These are phyloP conservation scores for Trichoderma hamatum DNA, from an alignment of 2,329 filamentous ascomycete species.

Conservation along the genomic window DNA sequence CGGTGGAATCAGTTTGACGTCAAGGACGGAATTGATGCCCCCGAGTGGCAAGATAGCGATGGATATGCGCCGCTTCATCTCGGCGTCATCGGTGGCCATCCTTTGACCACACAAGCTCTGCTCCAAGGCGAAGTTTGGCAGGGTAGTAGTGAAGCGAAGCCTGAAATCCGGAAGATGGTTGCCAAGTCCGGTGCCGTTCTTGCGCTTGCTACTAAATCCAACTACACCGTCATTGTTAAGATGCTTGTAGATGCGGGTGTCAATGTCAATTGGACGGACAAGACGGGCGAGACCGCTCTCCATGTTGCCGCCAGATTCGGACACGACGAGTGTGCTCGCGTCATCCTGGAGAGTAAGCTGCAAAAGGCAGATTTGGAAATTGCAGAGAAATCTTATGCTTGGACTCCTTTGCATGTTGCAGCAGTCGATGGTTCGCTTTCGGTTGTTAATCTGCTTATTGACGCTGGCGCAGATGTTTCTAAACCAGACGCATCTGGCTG, in stretches of 20 bases:
- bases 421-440: conserved; percentile 82
- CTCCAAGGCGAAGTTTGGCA: conserved; percentile 80
- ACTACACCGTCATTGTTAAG: conserved; percentile 81
- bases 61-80: conserved; percentile 90
- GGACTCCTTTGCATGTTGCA: conserved; percentile 94
- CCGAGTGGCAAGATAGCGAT: conserved; percentile 88
- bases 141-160: conserved; percentile 63
- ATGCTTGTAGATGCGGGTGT: conserved; percentile 88
- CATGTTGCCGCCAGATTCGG: conserved; percentile 91
- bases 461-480: conserved; percentile 75
- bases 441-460: conserved; percentile 76
- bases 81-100: conserved; percentile 88
- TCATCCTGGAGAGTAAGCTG: conserved; percentile 67
- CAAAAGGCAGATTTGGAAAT: conserved; percentile 79
- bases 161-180: conserved; percentile 67
- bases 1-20: conserved; percentile 86
- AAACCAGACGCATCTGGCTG: conserved; percentile 85
- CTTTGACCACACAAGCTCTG: conserved; percentile 79
- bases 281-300: conserved; percentile 85
- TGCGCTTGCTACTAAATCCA: conserved; percentile 83
- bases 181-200: conserved; percentile 87
- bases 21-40: conserved; percentile 81
- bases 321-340: conserved; percentile 76
- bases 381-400: conserved; percentile 80
- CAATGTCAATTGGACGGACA: conserved; percentile 91